Conservation (phyloP, 495 filamentous ascomycete species). For the Apodospora peruviana region DNA sequence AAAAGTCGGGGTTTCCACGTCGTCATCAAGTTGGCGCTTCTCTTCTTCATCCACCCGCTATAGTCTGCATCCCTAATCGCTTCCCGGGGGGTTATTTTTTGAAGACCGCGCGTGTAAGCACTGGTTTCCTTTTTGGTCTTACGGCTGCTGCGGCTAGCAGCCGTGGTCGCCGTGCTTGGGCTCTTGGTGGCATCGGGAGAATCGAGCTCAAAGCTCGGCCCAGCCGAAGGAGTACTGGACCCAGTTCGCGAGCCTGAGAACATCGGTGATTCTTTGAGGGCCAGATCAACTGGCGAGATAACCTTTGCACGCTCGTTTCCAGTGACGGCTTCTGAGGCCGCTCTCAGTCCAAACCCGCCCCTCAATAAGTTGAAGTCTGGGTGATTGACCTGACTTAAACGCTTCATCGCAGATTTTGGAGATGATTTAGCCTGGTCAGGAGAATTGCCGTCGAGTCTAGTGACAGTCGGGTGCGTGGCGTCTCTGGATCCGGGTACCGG, state of each 20-base stretch:
- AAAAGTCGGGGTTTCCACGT: constrained; percentile 97
- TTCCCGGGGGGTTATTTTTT: constrained; percentile 75
- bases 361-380: constrained; percentile 41
- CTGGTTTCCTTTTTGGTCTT: constrained; percentile 88
- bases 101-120: constrained; percentile 82
- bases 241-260: constrained; percentile 69
- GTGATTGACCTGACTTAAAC: constrained; percentile 44
- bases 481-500: constrained; percentile 46
- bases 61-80: constrained; percentile 87
- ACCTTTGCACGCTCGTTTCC: constrained; percentile 53
- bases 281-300: constrained; percentile 49
- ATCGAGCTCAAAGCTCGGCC: constrained; percentile 73
- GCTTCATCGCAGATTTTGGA: constrained; percentile 42
- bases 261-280: constrained; percentile 59
- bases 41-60: constrained; percentile 99
- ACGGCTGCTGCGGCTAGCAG: constrained; percentile 39
- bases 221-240: constrained; percentile 79
- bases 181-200: constrained; percentile 61
- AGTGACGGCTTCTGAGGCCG: constrained; percentile 74
- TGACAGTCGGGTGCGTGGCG: constrained; percentile 51
- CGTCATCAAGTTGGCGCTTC: constrained; percentile 88
- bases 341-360: constrained; percentile 53
- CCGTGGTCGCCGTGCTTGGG: constrained; percentile 39
- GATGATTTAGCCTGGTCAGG: constrained; percentile 49
- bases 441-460: constrained; percentile 56